Evolutionary conservation across 768 basidiomycete species (phyloP), one percentile per base, ranked within the genome.

Genomic region (Hericium alpestre): DNA sequence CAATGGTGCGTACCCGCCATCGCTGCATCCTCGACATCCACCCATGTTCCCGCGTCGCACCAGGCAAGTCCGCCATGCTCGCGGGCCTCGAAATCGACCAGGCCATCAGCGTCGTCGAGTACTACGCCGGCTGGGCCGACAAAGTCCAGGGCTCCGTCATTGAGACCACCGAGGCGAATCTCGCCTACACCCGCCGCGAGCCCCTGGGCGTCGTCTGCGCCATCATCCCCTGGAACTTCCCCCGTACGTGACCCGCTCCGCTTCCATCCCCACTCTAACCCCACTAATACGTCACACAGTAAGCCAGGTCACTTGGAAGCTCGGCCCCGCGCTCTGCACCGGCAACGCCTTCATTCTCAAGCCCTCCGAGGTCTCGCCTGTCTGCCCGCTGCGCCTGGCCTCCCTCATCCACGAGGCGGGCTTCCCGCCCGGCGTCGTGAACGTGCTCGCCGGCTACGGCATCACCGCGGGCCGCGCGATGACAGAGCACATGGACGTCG

Each of bases 121-220:
- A 94, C 72, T 97, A 87, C 64, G 90, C 84, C 50, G 93, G 93
- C 15, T 90, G 90, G 84, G 88, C 91, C 22, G 93, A 93, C 74
- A 95, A 95, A 72, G 71, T 86, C 53, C 73, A 77, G 4, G 90
- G 88, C 4, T 79, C 88, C 67, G 82, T 81, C 5, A 83, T 91
- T 66, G 88, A 92, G 72, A 81, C 69, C 63, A 69, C 61, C 38
- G 67, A 67, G 59, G 62, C 56, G 20, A 82, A 81, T 70, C 70
- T 83, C 51, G 74, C 73, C 2, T 84, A 83, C 69, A 84, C 82
- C 6, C 70, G 77, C 22, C 80, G 82, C 64, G 82, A 84, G 66
- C 84, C 84, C 4, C 70, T 80, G 59, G 79, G 80, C 38, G 79
- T 80, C 64, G 76, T 71, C 55, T 74, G 73, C 57, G 74, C 77